Conservation (phyloP, 139 green algal species). For the Tetratostichococcus sp. region DNA sequence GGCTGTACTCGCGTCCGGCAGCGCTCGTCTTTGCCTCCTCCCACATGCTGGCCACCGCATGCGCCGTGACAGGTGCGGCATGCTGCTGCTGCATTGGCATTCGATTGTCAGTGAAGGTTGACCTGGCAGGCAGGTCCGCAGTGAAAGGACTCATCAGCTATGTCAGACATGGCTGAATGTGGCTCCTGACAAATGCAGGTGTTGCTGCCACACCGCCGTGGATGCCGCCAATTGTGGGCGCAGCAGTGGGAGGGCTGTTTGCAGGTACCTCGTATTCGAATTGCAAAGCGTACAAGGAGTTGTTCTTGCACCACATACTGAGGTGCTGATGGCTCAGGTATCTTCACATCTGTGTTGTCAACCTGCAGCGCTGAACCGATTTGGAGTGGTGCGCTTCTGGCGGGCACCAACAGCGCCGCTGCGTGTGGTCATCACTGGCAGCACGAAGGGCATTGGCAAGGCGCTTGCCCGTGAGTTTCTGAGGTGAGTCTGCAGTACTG, state of each 20-base stretch:
- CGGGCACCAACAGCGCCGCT: conserved; percentile 37
- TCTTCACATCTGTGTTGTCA: not conserved
- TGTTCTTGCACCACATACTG: too few species aligned
- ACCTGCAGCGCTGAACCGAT: conserved; percentile 29
- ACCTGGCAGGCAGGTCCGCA: too few species aligned
- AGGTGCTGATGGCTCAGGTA: too few species aligned
- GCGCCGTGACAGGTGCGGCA: conserved; percentile 32
- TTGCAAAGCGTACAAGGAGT: too few species aligned
- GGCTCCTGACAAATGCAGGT: not conserved
- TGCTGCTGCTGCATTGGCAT: not conserved
- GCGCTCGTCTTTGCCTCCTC: conserved; percentile 40
- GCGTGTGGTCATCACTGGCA: conserved; percentile 67
- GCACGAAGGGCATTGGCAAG: conserved; percentile 70
- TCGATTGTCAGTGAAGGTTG: too few species aligned
- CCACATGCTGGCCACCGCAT: conserved; percentile 26
- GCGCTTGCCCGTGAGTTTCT: conserved; percentile 80
- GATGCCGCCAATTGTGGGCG: conserved; percentile 33
- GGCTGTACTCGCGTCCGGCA: conserved; percentile 16
- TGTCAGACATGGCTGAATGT: too few species aligned
- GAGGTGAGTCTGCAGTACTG: conserved; percentile 9
- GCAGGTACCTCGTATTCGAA: too few species aligned
- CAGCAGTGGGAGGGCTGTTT: conserved; percentile 38
- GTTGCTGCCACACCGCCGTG: conserved; percentile 4
- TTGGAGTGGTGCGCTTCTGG: conserved; percentile 45
- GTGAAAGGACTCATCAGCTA: too few species aligned